Evolutionary conservation across 805 yeast genomes (phyloP).

Genomic region (Candida ficus): DNA sequence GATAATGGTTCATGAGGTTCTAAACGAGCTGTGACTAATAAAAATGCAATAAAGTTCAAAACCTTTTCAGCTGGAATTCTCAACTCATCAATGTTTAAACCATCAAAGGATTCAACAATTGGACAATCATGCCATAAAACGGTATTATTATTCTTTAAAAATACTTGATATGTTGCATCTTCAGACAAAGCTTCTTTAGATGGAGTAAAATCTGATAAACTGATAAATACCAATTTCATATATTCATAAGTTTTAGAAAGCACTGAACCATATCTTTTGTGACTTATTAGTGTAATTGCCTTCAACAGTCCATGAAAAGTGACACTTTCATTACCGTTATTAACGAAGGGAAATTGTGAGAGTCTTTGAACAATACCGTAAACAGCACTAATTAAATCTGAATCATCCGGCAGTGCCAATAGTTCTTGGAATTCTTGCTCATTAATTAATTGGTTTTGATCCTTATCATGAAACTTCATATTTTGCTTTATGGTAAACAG

Average conservation of each 20-base stretch:
- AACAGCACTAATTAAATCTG: conserved; percentile 25
- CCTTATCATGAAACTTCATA: conserved; percentile 19
- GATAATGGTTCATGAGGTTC: conserved; percentile 30
- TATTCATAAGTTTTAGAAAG: conserved; percentile 35
- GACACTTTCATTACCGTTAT: conserved; percentile 27
- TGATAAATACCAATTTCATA: conserved; percentile 40
- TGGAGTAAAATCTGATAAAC: neutral
- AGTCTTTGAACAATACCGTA: conserved; percentile 38
- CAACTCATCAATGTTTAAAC: conserved; percentile 33
- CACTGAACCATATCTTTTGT: conserved; percentile 35
- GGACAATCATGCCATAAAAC: conserved; percentile 29
- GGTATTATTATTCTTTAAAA: conserved; percentile 8
- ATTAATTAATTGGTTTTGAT: conserved; percentile 22
- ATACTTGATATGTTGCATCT: conserved; percentile 13
- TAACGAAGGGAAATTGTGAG: conserved; percentile 46
- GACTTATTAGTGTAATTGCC: conserved; percentile 38
- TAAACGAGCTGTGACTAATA: conserved; percentile 40
- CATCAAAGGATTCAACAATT: conserved; percentile 38
- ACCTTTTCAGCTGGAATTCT: conserved; percentile 37
- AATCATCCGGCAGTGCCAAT: conserved; percentile 32
- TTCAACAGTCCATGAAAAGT: conserved; percentile 38
- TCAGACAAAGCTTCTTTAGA: neutral
- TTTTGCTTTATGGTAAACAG: conserved; percentile 25
- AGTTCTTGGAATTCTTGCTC: conserved; percentile 26
- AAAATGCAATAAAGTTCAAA: conserved; percentile 41